Conservation (phyloP, 164 flowering plant genomes). For the Aristolochia californica region DNA sequence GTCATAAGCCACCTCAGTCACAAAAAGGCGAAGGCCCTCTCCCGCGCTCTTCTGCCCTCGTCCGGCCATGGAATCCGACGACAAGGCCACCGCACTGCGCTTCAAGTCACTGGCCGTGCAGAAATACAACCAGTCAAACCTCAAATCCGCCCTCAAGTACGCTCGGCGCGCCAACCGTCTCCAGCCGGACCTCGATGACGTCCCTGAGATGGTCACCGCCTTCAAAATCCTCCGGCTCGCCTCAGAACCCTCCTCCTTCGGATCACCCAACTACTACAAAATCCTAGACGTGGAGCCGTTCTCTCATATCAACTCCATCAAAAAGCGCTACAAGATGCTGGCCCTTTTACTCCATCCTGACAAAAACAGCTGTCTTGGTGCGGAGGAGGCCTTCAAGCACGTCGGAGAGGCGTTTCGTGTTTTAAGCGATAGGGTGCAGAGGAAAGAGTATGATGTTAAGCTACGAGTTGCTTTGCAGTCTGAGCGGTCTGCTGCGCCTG, state of each 20-base stretch:
- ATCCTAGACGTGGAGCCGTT: slow-evolving; percentile 66
- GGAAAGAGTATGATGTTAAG: slow-evolving; percentile 61
- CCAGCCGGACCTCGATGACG: slow-evolving; percentile 36
- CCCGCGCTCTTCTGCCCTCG: background rate
- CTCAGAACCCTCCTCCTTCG: slow-evolving; percentile 4
- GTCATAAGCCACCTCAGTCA: background rate
- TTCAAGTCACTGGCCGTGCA: slow-evolving; percentile 48
- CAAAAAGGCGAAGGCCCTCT: background rate
- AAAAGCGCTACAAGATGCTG: slow-evolving; percentile 61
- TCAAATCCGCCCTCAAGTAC: slow-evolving; percentile 55
- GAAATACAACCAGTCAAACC: slow-evolving; percentile 30
- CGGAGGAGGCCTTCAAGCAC: slow-evolving; percentile 72
- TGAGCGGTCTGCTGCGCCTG: slow-evolving; percentile 11
- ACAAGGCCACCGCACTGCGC: slow-evolving; percentile 28
- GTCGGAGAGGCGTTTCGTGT: slow-evolving; percentile 28
- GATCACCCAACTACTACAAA: slow-evolving; percentile 46
- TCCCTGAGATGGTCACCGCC: slow-evolving; percentile 48
- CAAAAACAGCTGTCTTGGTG: slow-evolving; percentile 43
- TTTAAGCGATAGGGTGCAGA: slow-evolving; percentile 42
- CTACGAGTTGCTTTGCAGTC: slow-evolving; percentile 48
- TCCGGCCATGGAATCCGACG: slow-evolving; percentile 5
- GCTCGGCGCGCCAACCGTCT: slow-evolving; percentile 44
- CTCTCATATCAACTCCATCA: slow-evolving; percentile 44
- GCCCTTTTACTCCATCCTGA: slow-evolving; percentile 72
- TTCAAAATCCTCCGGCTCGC: slow-evolving; percentile 37